These are phyloP conservation scores for Talaromyces liani DNA, from an alignment of 495 filamentous ascomycete species.

Conservation along the genomic window DNA sequence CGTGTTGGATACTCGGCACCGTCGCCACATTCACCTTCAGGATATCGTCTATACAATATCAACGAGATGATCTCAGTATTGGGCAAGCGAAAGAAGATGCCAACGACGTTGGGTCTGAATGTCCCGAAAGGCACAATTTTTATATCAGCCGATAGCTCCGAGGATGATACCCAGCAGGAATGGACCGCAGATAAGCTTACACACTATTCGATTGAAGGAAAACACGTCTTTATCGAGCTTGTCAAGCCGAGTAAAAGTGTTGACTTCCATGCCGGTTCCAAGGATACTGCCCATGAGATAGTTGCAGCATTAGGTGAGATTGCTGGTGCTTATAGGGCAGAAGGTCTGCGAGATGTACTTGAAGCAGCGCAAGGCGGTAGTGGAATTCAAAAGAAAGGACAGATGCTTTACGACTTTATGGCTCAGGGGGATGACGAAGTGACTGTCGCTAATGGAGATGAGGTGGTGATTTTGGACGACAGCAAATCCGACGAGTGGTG, in stretches of 20 bases:
- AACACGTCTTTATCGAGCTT: slow-evolving; percentile 94
- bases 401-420: slow-evolving; percentile 90
- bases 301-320: slow-evolving; percentile 82
- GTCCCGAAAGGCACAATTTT: slow-evolving; percentile 78
- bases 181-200: slow-evolving; percentile 91
- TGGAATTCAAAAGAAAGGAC: slow-evolving; percentile 67
- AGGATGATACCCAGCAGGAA: slow-evolving; percentile 76
- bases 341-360: slow-evolving; percentile 80
- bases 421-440: slow-evolving; percentile 97
- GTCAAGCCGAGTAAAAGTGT: slow-evolving; percentile 85
- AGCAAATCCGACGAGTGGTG: slow-evolving; percentile 95
- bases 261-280: slow-evolving; percentile 95
- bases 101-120: slow-evolving; percentile 88
- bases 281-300: slow-evolving; percentile 93
- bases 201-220: slow-evolving; percentile 94
- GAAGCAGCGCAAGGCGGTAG: slow-evolving; percentile 61
- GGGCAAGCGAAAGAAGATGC: slow-evolving; percentile 96
- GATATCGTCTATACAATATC: slow-evolving; percentile 90
- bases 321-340: slow-evolving; percentile 72
- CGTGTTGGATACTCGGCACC: slow-evolving; percentile 38
- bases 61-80: slow-evolving; percentile 92
- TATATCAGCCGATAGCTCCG: slow-evolving; percentile 75
- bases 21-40: slow-evolving; percentile 52
- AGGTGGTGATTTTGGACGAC: slow-evolving; percentile 86
- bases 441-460: slow-evolving; percentile 81